Percentiles rank a stretch among this genome's conserved stretches.
Conservation (phyloP, 768 basidiomycete species). For the Lactarius tabidus region DNA sequence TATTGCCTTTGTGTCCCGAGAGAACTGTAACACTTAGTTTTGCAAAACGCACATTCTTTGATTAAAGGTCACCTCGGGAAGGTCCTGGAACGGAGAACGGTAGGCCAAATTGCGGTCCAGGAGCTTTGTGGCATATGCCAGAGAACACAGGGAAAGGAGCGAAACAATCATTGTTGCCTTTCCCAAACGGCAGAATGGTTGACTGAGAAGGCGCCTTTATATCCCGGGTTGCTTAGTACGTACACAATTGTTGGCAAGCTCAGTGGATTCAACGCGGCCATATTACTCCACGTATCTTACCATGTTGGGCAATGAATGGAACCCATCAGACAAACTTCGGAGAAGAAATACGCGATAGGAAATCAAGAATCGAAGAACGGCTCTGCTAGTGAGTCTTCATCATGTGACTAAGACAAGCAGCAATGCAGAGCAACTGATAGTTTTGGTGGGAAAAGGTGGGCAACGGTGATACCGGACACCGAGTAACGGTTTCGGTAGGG, state of each 20-base stretch:
- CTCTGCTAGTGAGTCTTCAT: neutral
- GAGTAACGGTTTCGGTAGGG: neutral
- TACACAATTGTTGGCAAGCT: neutral
- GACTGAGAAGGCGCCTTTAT: neutral
- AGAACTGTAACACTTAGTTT: conserved; percentile 32
- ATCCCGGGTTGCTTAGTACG: neutral
- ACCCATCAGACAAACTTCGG: neutral
- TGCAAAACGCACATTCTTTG: too few species aligned
- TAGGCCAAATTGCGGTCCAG: conserved; percentile 42
- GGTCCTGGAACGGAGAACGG: conserved; percentile 35
- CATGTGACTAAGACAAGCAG: neutral
- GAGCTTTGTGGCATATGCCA: conserved; percentile 12
- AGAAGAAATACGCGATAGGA: neutral
- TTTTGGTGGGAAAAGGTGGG: too few species aligned
- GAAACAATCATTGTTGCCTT: neutral
- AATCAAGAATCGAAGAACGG: neutral
- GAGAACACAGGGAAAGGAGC: neutral
- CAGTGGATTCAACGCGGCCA: neutral
- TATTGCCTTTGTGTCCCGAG: conserved; percentile 37
- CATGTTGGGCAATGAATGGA: neutral
- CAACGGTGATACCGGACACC: neutral
- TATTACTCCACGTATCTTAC: neutral
- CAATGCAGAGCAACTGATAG: neutral
- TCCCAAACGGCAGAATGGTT: neutral
- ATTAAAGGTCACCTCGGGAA: conserved; percentile 18